These are phyloP conservation scores for Penicillium samsonianum DNA, from an alignment of 495 filamentous ascomycete species.

Conservation along the genomic window DNA sequence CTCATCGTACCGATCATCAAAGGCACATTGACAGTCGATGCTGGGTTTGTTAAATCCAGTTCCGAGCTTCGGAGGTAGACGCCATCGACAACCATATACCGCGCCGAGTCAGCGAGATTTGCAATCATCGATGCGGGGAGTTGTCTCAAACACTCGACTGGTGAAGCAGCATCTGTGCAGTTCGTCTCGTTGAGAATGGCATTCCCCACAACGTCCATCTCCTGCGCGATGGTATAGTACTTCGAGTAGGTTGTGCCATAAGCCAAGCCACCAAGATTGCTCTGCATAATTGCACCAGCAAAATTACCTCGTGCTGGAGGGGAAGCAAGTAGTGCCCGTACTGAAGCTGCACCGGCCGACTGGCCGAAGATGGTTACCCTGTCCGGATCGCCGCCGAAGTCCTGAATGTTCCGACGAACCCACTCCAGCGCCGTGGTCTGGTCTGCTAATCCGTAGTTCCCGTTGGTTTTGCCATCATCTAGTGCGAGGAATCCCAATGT, in stretches of 20 bases:
- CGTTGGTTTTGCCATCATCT: constrained; percentile 26
- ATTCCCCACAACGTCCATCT: constrained; percentile 26
- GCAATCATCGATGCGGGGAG: constrained; percentile 38
- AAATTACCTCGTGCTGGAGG: constrained; percentile 40
- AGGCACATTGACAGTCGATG: constrained; percentile 21
- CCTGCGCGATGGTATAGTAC: constrained; percentile 46
- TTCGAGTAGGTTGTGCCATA: constrained; percentile 52
- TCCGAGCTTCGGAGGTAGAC: constrained; percentile 19
- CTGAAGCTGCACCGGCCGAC: constrained; percentile 50
- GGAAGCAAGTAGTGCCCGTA: constrained; percentile 35
- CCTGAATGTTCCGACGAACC: constrained; percentile 33
- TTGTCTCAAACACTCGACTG: constrained; percentile 45
- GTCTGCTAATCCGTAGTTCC: constrained; percentile 43
- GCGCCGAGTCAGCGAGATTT: constrained; percentile 15
- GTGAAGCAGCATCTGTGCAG: constrained; percentile 34
- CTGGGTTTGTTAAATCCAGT: constrained; percentile 13
- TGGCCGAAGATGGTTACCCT: constrained; percentile 60
- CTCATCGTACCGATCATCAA: constrained; percentile 25
- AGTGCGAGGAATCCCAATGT: constrained; percentile 41
- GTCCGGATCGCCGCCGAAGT: constrained; percentile 51
- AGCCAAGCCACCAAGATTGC: constrained; percentile 49
- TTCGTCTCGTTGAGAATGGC: constrained; percentile 30
- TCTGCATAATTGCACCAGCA: constrained; percentile 43
- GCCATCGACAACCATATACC: constrained; percentile 28
- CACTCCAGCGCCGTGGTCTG: constrained; percentile 41